Conservation (phyloP, 768 basidiomycete genomes). For the Leucocoprinus sp. region DNA sequence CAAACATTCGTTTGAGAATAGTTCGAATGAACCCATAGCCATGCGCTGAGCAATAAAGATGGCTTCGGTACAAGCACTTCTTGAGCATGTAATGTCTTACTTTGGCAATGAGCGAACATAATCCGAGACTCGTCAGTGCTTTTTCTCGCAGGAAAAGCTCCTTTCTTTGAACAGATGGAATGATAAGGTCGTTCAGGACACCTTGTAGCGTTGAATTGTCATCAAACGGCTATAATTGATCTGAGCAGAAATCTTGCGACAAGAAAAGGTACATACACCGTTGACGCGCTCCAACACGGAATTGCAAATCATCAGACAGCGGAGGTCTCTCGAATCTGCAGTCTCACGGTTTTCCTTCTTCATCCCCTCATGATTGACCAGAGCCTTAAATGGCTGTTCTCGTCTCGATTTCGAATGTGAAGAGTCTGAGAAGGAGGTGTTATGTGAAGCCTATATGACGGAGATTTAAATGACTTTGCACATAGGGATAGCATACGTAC, state of each 20-base stretch:
- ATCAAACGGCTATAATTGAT: slow-evolving; percentile 50
- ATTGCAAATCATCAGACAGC: slow-evolving; percentile 78
- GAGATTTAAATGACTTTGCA: neutral
- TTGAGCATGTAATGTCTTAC: slow-evolving; percentile 22
- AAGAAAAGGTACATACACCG: slow-evolving; percentile 48
- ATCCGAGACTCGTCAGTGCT: slow-evolving; percentile 70
- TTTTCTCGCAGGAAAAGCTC: slow-evolving; percentile 75
- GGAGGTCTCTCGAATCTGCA: slow-evolving; percentile 66
- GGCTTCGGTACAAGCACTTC: neutral
- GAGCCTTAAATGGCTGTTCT: slow-evolving; percentile 23
- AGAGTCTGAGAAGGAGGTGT: slow-evolving; percentile 5
- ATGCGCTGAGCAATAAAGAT: slow-evolving; percentile 35
- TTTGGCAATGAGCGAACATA: slow-evolving; percentile 82
- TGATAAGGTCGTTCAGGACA: slow-evolving; percentile 76
- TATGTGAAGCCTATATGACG: slow-evolving; percentile 1
- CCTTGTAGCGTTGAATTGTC: slow-evolving; percentile 77
- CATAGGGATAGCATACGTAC: neutral
- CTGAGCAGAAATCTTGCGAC: slow-evolving; percentile 5
- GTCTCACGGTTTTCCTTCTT: slow-evolving; percentile 55
- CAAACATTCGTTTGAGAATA: slow-evolving; percentile 80
- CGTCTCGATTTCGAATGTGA: slow-evolving; percentile 21
- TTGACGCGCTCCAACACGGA: slow-evolving; percentile 88
- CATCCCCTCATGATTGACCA: slow-evolving; percentile 49
- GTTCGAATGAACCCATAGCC: slow-evolving; percentile 62
- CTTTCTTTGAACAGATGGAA: slow-evolving; percentile 86